Conservation (phyloP, 148 eudicot genomes). For the Chenopodium quinoa region DNA sequence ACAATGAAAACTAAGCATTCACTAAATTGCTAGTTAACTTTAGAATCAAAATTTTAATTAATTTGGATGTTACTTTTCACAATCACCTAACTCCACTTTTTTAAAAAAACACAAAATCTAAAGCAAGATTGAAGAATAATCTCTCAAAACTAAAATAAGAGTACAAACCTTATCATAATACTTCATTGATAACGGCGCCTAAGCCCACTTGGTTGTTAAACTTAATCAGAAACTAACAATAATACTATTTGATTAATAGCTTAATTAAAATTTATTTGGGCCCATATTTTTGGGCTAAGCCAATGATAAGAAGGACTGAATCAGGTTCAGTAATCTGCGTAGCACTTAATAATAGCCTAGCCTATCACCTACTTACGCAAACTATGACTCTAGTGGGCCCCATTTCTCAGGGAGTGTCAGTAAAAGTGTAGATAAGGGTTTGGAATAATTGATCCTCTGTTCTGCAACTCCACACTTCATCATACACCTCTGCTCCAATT, state of each 20-base stretch:
- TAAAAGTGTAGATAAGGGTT: neutral
- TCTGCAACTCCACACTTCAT: neutral
- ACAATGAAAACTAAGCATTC: neutral
- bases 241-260: neutral
- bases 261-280: neutral
- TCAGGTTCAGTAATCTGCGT: neutral
- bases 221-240: neutral
- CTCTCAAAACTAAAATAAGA: neutral
- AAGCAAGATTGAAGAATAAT: neutral
- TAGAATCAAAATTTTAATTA: neutral
- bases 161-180: neutral
- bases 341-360: slow-evolving; percentile 3
- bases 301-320: neutral
- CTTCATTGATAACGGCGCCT: slow-evolving; percentile 11
- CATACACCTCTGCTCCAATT: neutral
- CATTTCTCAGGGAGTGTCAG: neutral
- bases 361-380: slow-evolving; percentile 21
- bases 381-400: slow-evolving; percentile 9
- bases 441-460: slow-evolving; percentile 1
- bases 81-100: neutral
- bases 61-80: neutral
- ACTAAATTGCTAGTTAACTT: neutral
- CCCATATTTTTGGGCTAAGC: neutral
- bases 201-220: slow-evolving; percentile 2
- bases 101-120: neutral